These are phyloP conservation scores for Dunaliella primolecta DNA, from an alignment of 139 green algal species.

Conservation along the genomic window DNA sequence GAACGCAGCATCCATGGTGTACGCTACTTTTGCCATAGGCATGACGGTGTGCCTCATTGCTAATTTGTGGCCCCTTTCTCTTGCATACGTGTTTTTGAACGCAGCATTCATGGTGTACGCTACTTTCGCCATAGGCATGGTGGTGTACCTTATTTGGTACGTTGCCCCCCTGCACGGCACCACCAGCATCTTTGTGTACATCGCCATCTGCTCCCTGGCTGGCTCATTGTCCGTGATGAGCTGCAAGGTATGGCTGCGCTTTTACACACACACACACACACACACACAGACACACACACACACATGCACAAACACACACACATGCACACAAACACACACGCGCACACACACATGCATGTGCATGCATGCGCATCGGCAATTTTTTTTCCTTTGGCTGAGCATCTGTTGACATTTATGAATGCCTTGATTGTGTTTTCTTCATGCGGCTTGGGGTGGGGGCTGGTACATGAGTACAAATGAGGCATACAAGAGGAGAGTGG, in stretches of 20 bases:
- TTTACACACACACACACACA: no score
- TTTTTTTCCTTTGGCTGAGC: not conserved
- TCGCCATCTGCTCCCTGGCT: slow-evolving; percentile 92
- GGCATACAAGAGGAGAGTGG: no score
- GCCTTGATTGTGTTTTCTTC: no score
- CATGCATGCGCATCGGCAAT: not conserved
- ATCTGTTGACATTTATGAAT: no score
- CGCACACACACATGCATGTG: not conserved
- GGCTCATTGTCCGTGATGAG: slow-evolving; percentile 92
- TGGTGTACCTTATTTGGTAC: slow-evolving; percentile 47
- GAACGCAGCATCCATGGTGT: slow-evolving; percentile 87
- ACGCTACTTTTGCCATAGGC: no score
- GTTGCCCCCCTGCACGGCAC: slow-evolving; percentile 57
- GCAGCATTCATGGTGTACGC: slow-evolving; percentile 87
- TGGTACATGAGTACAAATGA: no score
- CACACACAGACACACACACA: slow-evolving; percentile 7
- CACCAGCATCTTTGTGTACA: slow-evolving; percentile 88
- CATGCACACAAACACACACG: no score
- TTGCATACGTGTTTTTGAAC: no score
- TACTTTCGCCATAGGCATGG: slow-evolving; percentile 44
- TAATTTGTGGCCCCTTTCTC: slow-evolving; percentile 39
- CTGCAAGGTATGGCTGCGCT: slow-evolving; percentile 73
- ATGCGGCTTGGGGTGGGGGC: no score
- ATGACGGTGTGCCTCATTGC: no score
- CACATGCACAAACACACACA: no score